Evolutionary conservation across 2,329 filamentous ascomycete species (phyloP), one percentile per base, ranked within the genome.

Genomic region (Verticillium albo-atrum): DNA sequence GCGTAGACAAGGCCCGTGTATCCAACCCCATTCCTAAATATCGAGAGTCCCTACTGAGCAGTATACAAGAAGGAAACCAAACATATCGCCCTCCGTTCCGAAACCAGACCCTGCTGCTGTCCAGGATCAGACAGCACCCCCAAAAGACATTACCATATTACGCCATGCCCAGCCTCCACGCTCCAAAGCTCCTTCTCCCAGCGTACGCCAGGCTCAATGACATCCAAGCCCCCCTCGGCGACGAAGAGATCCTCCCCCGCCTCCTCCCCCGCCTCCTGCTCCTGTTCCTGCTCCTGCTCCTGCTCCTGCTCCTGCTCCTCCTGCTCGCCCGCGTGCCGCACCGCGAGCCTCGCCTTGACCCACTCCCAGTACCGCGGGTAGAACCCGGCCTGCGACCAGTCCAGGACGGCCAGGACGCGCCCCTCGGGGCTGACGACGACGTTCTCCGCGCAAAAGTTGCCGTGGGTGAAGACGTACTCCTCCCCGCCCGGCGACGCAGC

Each of bases 311-410:
- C n/a, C n/a, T n/a, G n/a, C n/a, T n/a, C n/a, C 4, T 54, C 34
- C n/a, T 57, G n/a, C 42, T 50, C 20, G 10, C n/a, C 20, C 10
- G 12, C n/a, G 17, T 50, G n/a, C 5, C 60, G 7, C 59, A 35
- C 42, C 4, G 51, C 35, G 3, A 64, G 26, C 17, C 35, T 58
- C 4, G 60, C 53, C 54, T 64, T 64, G 56, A 47, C 25, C 10
- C 60, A 63, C 51, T 63, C 61, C 60, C 57, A 63, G 52, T 58
- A 62, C 5, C 32, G 17, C 3, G 63, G 61, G 10, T 61, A 61
- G 42, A 58, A 62, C 15, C 62, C 60, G 25, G 57, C 30, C 27
- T 63, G 55, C 5, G 58, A 62, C 58, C 55, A 61, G 27, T 62
- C 53, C 17, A 54, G 27, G 17, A 64, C 42, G 9, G 54, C 62